A percentile compares a stretch with the other conserved stretches of the same genome.
Conservation (phyloP, 2,329 filamentous ascomycete species). For the Penicillium sp. region DNA sequence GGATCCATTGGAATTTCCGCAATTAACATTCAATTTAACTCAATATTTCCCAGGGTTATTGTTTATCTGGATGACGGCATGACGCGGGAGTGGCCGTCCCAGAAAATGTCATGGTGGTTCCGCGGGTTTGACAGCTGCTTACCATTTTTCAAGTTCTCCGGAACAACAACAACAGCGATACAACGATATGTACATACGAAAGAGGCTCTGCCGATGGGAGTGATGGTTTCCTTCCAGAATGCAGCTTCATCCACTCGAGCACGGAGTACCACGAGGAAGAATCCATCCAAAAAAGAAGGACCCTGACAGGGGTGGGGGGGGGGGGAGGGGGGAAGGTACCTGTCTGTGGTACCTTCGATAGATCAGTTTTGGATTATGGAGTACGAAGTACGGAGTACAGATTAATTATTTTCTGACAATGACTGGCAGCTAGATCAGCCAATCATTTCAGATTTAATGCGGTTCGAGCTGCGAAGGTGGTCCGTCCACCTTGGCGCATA, state of each 20-base stretch:
- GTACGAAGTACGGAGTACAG: slow-evolving; percentile 1
- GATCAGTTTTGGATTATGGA: slow-evolving; percentile 23
- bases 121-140: slow-evolving; percentile 19
- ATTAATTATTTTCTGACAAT: slow-evolving; percentile 14
- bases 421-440: slow-evolving; percentile 21
- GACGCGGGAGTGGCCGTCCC: slow-evolving; percentile 17
- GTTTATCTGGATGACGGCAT: background rate
- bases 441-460: slow-evolving; percentile 15
- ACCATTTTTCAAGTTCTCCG: no score
- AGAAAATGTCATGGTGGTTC: slow-evolving; percentile 5
- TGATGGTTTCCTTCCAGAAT: background rate
- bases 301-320: slow-evolving; percentile 8
- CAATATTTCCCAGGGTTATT: background rate
- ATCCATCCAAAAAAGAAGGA: background rate
- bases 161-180: no score
- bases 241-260: background rate
- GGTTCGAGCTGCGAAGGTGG: slow-evolving; percentile 19
- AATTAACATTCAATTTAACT: no score
- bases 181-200: no score
- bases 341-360: slow-evolving; percentile 4
- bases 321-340: background rate
- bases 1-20: no score
- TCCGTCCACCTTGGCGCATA: slow-evolving; percentile 16
- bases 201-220: background rate
- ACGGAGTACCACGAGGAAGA: background rate